Evolutionary conservation across 1,139 yeast species (phyloP), one percentile per base, ranked within the genome.

Genomic region (Blastobotrys serpentis): DNA sequence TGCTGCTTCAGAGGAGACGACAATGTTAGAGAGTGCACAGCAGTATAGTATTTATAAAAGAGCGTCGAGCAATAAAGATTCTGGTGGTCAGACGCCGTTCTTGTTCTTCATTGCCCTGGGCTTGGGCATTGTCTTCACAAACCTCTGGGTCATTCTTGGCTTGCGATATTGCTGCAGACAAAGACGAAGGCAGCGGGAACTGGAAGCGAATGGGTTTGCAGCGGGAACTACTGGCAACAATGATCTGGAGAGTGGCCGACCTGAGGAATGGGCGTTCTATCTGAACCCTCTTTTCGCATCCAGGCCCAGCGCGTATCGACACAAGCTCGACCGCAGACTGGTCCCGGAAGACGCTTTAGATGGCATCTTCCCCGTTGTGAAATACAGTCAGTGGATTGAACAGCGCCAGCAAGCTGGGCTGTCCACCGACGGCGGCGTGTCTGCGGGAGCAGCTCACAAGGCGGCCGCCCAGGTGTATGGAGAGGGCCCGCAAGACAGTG

Each of bases 341-440:
- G 69, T 84, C 50, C 73, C 86, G 0, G 73, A 73, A 37, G 77
- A 72, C 10, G 86, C 85, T 58, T 81, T 86, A 19, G 82, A 85
- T 47, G 72, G 73, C 38, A 67, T 82, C 46, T 86, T 86, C 63
- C 95, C 95, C 0, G 67, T 72, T 29, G 76, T 78, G 57, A 75
- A 83, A 11, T 86, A 85, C 63, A 66, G 72, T 46, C 54, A 44
- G 17, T 62, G 65, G 64, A 51, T 52, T 14, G 55, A 52, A 13
- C 49, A 55, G 34, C 55, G 61, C n/a, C 54, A 55, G 25, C 43
- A 44, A 21, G 48, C 49, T 33, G 63, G 63, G 8, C 43, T 58
- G 22, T 47, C 58, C 4, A 25, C 54, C 14, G 55, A 51, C 23
- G 64, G 65, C 4, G 64, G 64, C 19, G 54, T 60, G 7, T 56